Percentiles rank a stretch among this genome's conserved stretches.
These are phyloP conservation scores for Pharus latifolius DNA, from an alignment of 176 grass and related monocot genomes.

Conservation along the genomic window DNA sequence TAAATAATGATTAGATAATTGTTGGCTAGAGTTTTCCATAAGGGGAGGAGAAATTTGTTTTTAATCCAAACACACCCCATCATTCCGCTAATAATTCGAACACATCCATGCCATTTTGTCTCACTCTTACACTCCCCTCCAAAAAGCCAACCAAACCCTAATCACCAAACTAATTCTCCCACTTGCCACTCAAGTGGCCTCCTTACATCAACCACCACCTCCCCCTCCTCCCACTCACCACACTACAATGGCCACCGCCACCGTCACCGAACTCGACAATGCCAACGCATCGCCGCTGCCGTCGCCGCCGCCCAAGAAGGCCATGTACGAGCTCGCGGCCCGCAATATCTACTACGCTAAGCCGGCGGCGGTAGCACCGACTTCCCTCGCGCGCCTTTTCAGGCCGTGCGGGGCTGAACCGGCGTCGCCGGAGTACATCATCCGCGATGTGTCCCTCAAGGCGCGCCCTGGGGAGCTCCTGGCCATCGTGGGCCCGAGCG, in stretches of 20 bases:
- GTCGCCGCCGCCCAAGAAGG: constrained; percentile 3
- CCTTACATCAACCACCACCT: constrained; percentile 19
- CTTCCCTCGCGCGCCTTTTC: constrained; percentile 22
- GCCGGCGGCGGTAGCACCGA: constrained; percentile 17
- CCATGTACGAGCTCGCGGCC: constrained; percentile 56
- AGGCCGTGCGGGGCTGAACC: constrained; percentile 25
- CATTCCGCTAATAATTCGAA: neutral
- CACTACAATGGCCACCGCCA: constrained; percentile 11
- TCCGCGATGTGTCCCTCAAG: constrained; percentile 69
- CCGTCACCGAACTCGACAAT: constrained; percentile 28
- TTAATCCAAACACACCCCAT: neutral
- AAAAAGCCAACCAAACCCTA: neutral
- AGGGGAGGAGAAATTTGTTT: too few species aligned
- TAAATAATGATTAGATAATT: too few species aligned
- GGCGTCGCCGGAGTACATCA: constrained; percentile 54
- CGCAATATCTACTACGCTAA: constrained; percentile 82
- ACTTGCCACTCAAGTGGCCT: constrained; percentile 12
- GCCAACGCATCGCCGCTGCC: neutral
- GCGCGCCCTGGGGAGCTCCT: constrained; percentile 72
- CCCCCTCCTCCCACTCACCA: neutral
- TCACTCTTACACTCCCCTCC: neutral
- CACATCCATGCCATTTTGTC: neutral
- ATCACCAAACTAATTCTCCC: constrained; percentile 2
- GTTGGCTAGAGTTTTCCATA: too few species aligned
- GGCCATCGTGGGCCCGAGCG: constrained; percentile 80